phyloP scores from a whole-genome alignment of 352 stramenopile genomes.

The Thraustotheca clavata region DNA sequence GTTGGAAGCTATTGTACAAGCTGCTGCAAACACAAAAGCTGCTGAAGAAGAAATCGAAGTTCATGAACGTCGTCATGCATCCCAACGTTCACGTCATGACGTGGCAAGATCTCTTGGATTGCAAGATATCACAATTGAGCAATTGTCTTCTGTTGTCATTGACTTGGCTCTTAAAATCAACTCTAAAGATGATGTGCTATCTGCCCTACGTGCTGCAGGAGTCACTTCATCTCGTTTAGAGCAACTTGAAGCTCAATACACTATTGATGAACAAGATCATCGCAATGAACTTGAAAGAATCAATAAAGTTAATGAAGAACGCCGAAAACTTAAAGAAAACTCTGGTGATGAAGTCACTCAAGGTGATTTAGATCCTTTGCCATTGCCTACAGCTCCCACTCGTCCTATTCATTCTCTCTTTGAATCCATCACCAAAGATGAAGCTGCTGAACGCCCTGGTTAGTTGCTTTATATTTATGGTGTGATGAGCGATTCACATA shows the following conservation, averaged over 20 bases:
- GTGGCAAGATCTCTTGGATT: conserved; percentile 54
- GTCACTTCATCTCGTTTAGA: conserved; percentile 34
- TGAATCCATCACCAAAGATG: conserved; percentile 32
- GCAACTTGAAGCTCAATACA: conserved; percentile 39
- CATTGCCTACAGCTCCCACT: conserved; percentile 41
- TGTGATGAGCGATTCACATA: not conserved
- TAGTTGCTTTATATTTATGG: not conserved
- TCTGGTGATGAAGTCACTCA: conserved; percentile 24
- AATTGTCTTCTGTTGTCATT: conserved; percentile 38
- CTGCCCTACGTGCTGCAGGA: conserved; percentile 41
- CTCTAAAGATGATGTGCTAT: conserved; percentile 45
- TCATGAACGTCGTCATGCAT: conserved; percentile 25
- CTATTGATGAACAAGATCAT: conserved; percentile 39
- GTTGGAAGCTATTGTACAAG: conserved; percentile 19
- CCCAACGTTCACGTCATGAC: conserved; percentile 30
- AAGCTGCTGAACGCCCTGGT: conserved; percentile 33
- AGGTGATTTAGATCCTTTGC: conserved; percentile 31
- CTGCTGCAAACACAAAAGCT: conserved; percentile 25
- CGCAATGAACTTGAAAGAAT: conserved; percentile 44
- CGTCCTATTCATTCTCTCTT: conserved; percentile 56
- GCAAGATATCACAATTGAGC: conserved; percentile 40
- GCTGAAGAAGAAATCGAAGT: conserved; percentile 30
- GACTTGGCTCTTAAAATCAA: conserved; percentile 38
- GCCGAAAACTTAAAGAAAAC: conserved; percentile 28
- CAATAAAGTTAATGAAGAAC: conserved; percentile 44